Evolutionary conservation across 805 yeast genomes (phyloP), one percentile per base, ranked within the genome.

Genomic region (Kluyveromyces starmeri): DNA sequence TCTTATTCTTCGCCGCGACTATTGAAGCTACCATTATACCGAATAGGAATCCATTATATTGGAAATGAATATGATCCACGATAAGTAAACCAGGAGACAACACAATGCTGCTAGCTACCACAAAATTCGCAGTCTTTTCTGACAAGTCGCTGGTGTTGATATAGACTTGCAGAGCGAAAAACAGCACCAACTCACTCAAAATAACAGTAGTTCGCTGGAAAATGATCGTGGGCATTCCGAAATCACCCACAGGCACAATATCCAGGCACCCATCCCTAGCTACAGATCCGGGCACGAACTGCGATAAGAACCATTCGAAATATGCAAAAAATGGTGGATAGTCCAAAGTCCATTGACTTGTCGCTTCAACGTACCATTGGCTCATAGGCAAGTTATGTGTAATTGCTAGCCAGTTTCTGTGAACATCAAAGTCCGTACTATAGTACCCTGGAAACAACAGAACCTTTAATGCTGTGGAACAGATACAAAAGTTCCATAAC

Each of bases 251-350:
- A 23, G 63, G 70, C 0, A 75, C 75, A 27, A 88, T 68, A 33
- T 72, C 80, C 27, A 88, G 64, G 50, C 94, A 80, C 0, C 95
- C 95, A 56, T 88, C 96, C 1, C 65, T 55, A 5, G 56, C 61
- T 1, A 83, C 94, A 0, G 51, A 19, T 2, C 46, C 32, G 0
- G 95, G 95, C 1, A 82, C 89, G 36, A 83, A 67, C 34, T 68
- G 78, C 0, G 94, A 68, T 31, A 92, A 54, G 3, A 68, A 14
- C 83, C 86, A 85, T 57, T 92, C 98, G 47, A 92, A 89, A 58
- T 85, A 88, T 0, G 98, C 98, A 59, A 92, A 92, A 49, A 86
- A 83, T 0, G 99, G 99, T 8, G 99, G 98, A 59, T 89, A 92
- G 57, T 92, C 98, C 26, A 92, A 62, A 0, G 97, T 92, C 96